Conservation (phyloP, 441 rosid genomes). For the Aleurites moluccanus region DNA sequence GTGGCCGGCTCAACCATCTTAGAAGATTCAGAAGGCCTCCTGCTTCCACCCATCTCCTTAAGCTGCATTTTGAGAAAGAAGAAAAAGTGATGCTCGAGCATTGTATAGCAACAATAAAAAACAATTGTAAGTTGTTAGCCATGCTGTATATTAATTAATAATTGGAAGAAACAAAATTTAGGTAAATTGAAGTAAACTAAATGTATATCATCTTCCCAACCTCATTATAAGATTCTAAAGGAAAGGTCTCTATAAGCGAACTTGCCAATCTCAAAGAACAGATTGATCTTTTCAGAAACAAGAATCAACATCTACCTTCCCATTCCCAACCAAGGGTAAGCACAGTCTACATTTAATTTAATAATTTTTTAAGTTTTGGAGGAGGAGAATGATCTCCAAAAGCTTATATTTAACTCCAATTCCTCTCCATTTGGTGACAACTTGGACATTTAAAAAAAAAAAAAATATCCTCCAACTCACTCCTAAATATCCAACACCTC, state of each 20-base stretch:
- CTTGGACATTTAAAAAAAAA: background rate
- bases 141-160: background rate
- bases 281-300: background rate
- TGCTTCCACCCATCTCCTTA: slow-evolving; percentile 93
- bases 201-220: too few relatives aligned
- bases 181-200: too few relatives aligned
- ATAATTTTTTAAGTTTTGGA: background rate
- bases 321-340: background rate
- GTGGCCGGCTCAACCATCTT: slow-evolving; percentile 57
- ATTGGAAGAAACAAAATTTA: background rate
- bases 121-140: background rate
- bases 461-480: too few relatives aligned
- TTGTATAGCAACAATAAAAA: slow-evolving; percentile 1
- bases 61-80: slow-evolving; percentile 44
- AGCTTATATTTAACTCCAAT: background rate
- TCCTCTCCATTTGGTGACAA: background rate
- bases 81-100: background rate
- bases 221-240: too few relatives aligned
- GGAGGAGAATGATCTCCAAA: background rate
- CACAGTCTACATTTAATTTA: background rate
- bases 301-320: background rate
- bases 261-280: too few relatives aligned
- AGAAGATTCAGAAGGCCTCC: slow-evolving; percentile 52
- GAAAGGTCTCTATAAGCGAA: too few relatives aligned
- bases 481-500: too few relatives aligned